These are phyloP conservation scores for Lactuca saligna DNA, from an alignment of 129 eudicot genomes.

Conservation along the genomic window DNA sequence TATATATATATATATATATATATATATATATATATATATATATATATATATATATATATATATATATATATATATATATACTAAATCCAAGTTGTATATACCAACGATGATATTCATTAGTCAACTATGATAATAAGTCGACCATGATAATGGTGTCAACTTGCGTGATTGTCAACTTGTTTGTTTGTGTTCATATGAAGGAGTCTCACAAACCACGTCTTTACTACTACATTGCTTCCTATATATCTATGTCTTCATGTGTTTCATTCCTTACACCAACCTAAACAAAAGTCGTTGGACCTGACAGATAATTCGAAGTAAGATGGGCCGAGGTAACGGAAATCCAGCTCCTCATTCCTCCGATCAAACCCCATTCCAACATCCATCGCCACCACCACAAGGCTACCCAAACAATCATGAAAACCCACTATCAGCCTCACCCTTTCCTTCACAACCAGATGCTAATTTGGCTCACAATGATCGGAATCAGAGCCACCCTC, in stretches of 20 bases:
- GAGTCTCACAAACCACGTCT: no score
- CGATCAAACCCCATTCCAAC: neutral
- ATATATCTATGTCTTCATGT: neutral
- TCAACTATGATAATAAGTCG: neutral
- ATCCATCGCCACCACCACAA: constrained; percentile 14
- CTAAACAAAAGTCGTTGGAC: no score
- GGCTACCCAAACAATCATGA: constrained; percentile 35
- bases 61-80: no score
- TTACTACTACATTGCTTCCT: no score
- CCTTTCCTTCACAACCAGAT: neutral
- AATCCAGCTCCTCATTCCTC: neutral
- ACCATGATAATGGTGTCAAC: no score
- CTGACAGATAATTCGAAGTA: no score
- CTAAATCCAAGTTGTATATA: no score
- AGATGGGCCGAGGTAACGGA: neutral
- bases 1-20: no score
- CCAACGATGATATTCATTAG: no score
- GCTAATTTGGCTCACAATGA: neutral
- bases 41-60: no score
- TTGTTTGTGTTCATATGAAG: neutral
- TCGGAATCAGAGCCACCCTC: neutral
- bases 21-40: no score
- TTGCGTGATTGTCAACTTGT: no score
- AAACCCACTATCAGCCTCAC: constrained; percentile 21
- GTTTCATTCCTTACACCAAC: neutral